Evolutionary conservation across 345 rosid species (phyloP).

Genomic region (Conringia planisiliqua): DNA sequence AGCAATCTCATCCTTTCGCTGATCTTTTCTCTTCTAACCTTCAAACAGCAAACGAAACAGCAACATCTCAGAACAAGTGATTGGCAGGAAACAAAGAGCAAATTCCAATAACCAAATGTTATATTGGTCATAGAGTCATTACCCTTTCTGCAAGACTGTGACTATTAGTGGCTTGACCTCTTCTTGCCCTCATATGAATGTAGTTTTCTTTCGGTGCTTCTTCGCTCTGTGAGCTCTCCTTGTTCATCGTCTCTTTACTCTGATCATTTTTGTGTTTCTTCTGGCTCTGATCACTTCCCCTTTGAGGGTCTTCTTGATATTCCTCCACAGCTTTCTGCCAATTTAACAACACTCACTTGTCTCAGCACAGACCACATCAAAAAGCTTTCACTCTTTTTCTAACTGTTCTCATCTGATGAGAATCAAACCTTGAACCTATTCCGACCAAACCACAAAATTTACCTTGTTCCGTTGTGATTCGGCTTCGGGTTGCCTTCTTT

Average conservation of each 20-base stretch:
- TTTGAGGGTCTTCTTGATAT: constrained; percentile 44
- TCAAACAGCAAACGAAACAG: constrained; percentile 14
- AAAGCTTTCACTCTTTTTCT: constrained; percentile 3
- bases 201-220: constrained; percentile 77
- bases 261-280: constrained; percentile 60
- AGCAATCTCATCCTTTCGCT: constrained; percentile 96
- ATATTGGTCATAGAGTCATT: constrained; percentile 5
- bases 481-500: constrained; percentile 52
- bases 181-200: constrained; percentile 88
- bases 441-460: constrained; percentile 10
- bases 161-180: constrained; percentile 97
- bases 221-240: constrained; percentile 58
- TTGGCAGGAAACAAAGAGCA: neutral
- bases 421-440: neutral
- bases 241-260: constrained; percentile 51
- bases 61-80: constrained; percentile 13
- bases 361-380: constrained; percentile 29
- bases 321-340: constrained; percentile 48
- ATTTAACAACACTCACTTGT: constrained; percentile 14
- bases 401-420: neutral
- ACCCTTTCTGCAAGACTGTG: constrained; percentile 99
- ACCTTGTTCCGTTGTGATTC: constrained; percentile 65
- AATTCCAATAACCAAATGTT: neutral
- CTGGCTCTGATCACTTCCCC: constrained; percentile 51
- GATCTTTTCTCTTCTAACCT: constrained; percentile 98